Base-by-base conservation (phyloP, 192 early-diverging fungal species). In the Pecoramyces ruminantium region DNA sequence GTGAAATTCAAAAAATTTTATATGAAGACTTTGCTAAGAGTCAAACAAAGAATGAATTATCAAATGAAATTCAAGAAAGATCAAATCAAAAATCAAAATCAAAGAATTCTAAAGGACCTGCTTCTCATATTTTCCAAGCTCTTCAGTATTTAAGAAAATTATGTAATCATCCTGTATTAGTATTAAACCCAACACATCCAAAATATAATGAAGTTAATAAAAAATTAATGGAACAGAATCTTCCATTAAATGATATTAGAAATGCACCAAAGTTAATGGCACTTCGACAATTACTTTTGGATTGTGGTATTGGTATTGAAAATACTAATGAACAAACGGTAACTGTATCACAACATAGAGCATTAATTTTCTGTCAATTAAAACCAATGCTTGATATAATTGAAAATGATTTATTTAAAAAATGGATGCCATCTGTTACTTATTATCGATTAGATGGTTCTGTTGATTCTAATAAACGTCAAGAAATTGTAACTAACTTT, bases 331-430 rank as follows among this genome's bases (percentile, higher is more conserved):
- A 90, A 29, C 85, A 88, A 15, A 21, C 79, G 6, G 78, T 28
- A 16, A 42, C 78, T n/a, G 80, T 80, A 67, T 87, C 91, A 0
- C 91, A 90, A 78, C 98, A 99, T 84, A 90, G 98, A 4, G 98
- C 94, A 30, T 86, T 99, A 13, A 95, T 99, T 21, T 99, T 99
- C 82, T 95, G 93, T 81, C 98, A 99, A 84, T 90, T 95, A 42
- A 93, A 93, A 77, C 92, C 93, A 67, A 99, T 97, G 96, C 89
- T 99, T 34, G 96, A 98, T 85, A 93, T 96, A 78, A 97, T 99
- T 67, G 95, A 99, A 84, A 91, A 92, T 78, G 95, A 97, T 82
- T 86, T 98, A 30, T 93, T 98, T 83, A 88, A 89, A 78, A 86
- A 86, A 30, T 83, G 90, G 34, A 93, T 99, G 93, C 95, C 96